These are phyloP conservation scores for Pseudogymnoascus sp. DNA, from an alignment of 2,329 filamentous ascomycete genomes.

Conservation along the genomic window DNA sequence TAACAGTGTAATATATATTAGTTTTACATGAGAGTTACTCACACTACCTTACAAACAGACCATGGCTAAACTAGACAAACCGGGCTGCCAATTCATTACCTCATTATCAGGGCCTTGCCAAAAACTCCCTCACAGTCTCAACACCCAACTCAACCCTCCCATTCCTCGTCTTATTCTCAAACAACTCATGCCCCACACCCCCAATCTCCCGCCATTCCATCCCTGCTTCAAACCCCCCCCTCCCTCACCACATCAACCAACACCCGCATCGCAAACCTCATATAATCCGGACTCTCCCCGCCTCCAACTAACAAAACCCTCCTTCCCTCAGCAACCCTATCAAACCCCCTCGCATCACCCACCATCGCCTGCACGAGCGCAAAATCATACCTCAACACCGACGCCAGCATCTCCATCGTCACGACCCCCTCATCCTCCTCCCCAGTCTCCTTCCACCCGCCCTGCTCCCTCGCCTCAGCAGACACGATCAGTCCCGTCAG, in stretches of 20 bases:
- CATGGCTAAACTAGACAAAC: neutral
- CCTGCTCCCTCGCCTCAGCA: neutral
- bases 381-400: neutral
- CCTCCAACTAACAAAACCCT: neutral
- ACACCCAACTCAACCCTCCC: neutral
- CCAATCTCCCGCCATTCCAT: neutral
- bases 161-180: neutral
- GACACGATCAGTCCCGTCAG: neutral
- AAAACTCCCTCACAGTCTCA: neutral
- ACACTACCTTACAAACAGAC: neutral
- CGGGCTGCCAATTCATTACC: neutral
- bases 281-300: neutral
- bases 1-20: neutral
- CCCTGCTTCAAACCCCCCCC: neutral
- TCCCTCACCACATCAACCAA: neutral
- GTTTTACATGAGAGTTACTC: neutral
- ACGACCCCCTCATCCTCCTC: neutral
- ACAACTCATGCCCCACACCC: neutral
- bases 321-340: neutral
- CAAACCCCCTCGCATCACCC: neutral
- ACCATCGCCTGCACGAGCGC: neutral
- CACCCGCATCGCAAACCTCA: neutral
- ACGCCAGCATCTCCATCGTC: neutral
- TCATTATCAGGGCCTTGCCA: neutral
- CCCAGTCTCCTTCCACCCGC: neutral